These are phyloP conservation scores for Stagonosporopsis vannaccii DNA, from an alignment of 2,329 filamentous ascomycete genomes.

Conservation along the genomic window DNA sequence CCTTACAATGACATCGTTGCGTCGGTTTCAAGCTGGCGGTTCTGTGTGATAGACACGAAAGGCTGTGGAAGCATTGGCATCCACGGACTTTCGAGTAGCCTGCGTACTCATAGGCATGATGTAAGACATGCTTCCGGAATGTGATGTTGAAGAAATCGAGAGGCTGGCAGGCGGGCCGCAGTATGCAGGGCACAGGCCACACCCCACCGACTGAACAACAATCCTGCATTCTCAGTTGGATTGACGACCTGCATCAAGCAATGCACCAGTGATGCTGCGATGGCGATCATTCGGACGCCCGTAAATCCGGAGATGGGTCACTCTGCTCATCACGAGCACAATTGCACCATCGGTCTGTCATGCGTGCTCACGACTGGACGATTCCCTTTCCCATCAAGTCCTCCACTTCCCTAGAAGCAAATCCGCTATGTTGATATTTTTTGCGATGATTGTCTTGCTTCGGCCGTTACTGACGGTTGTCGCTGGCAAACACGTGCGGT, in stretches of 20 bases:
- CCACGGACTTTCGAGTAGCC: neutral
- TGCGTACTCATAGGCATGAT: neutral
- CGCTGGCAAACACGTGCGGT: neutral
- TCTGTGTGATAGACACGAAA: conserved; percentile 2
- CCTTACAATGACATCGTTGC: neutral
- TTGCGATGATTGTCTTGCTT: neutral
- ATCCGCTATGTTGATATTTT: neutral
- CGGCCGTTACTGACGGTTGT: neutral
- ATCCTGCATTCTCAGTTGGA: conserved; percentile 7
- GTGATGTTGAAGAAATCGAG: conserved; percentile 10
- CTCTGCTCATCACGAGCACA: neutral
- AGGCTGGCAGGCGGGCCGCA: conserved; percentile 7
- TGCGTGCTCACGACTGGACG: neutral
- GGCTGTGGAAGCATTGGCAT: conserved; percentile 2
- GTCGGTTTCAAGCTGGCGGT: conserved; percentile 3
- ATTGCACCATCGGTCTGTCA: neutral
- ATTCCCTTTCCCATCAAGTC: neutral
- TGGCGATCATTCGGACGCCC: conserved; percentile 6
- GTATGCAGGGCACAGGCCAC: conserved; percentile 5
- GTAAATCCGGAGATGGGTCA: neutral
- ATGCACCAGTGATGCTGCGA: neutral
- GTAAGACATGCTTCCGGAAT: conserved; percentile 8
- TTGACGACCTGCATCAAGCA: conserved; percentile 12
- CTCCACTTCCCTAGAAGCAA: neutral
- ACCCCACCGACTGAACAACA: neutral